Conservation (phyloP, 805 yeast genomes). For the Saccharomyces kudriavzevii region DNA sequence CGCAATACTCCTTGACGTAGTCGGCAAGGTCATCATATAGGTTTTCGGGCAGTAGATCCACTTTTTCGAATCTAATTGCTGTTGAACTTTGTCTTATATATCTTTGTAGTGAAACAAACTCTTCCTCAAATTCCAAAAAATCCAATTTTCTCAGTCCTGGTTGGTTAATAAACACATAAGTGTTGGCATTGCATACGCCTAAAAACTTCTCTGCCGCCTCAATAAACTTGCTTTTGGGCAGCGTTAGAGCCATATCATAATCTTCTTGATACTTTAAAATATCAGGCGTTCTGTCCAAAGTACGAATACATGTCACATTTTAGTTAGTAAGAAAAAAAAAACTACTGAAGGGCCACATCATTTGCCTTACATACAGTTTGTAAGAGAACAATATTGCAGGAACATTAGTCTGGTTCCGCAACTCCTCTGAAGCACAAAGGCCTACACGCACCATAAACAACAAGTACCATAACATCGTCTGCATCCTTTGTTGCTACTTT, state of each 20-base stretch:
- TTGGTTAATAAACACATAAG: constrained; percentile 47
- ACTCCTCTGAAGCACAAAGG: not conserved
- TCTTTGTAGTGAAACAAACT: constrained; percentile 43
- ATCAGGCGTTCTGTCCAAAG: constrained; percentile 17
- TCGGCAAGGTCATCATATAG: constrained; percentile 15
- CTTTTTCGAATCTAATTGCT: constrained; percentile 49
- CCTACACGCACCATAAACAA: not conserved
- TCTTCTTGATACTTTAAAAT: constrained; percentile 14
- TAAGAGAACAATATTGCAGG: constrained; percentile 17
- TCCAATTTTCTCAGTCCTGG: constrained; percentile 47
- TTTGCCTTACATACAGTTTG: constrained; percentile 8
- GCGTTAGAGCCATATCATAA: constrained; percentile 7
- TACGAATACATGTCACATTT: not conserved
- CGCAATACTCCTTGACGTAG: constrained; percentile 18
- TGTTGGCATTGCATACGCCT: constrained; percentile 43
- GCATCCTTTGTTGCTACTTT: not conserved
- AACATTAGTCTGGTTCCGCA: constrained; percentile 8
- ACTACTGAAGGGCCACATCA: not conserved
- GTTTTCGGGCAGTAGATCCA: constrained; percentile 22
- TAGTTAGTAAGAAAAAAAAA: not conserved
- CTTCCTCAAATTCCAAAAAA: constrained; percentile 33
- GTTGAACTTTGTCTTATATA: constrained; percentile 53
- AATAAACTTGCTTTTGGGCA: constrained; percentile 24
- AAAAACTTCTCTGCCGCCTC: constrained; percentile 29
- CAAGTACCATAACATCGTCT: not conserved